Base-by-base conservation (phyloP, 441 rosid species). In the Populus hybrid region DNA sequence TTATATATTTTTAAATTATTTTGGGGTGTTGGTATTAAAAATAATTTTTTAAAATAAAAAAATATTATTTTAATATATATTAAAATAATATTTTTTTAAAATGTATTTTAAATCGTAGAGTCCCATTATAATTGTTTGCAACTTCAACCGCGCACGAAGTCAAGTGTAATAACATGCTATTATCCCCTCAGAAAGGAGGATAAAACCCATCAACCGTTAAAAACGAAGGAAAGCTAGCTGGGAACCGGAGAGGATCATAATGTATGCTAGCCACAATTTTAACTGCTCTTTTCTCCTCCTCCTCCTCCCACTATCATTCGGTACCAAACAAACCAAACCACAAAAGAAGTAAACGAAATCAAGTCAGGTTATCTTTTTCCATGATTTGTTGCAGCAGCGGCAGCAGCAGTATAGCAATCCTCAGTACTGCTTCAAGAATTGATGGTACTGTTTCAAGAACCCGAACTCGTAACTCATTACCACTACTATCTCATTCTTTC, bases 301-400 rank as follows among this genome's bases (percentile, higher is more conserved):
- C 18, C 65, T 23, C 77, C 40, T 53, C 1, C 67, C 18, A 23
- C 9, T 36, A 12, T 20, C 53, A 69, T n/a, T 46, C 57, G 1
- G 57, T 18, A 14, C 20, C 57, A 46, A 1, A 4, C 57, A 46
- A 46, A 0, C 18, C 20, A 46, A 46, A 46, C 2, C 57, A 14
- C 57, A 14, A 36, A 10, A n/a, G 24, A 36, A 8, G 42, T 3
- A 69, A 68, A 3, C 36, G 7, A 32, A 32, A 16, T 20, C 35
- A 10, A 20, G 65, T 64, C 0, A 7, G 11, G 40, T 23, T 16
- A 6, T 64, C 28, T 32, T 68, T 53, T 34, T 30, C 72, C 50
- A 75, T 75, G 78, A 75, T 14, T 68, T 68, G n/a, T 11, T 14
- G 67, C 50, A 10, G 50, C 50, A 46, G 57, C 20, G 3, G 67